phyloP scores from a whole-genome alignment of 2,329 filamentous ascomycete genomes.

The Colletotrichum sidae region DNA sequence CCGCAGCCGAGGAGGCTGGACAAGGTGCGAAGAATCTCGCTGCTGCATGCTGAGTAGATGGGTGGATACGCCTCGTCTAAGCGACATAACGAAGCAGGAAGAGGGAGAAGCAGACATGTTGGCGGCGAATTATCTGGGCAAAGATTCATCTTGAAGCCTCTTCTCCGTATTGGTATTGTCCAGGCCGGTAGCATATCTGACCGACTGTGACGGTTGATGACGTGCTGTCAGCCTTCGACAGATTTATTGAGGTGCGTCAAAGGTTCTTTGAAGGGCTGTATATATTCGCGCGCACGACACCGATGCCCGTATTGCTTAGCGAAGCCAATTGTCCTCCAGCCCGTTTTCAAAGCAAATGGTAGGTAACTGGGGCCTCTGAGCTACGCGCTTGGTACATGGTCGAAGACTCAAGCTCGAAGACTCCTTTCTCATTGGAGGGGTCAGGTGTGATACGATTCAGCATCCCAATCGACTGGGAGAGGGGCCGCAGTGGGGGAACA shows the following conservation, averaged over 20 bases:
- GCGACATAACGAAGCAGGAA: conserved; percentile 4
- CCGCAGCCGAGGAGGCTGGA: conserved; percentile 12
- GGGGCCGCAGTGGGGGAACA: conserved; percentile 23
- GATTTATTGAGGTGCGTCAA: no score
- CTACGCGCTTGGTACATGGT: no score
- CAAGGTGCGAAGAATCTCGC: conserved; percentile 1
- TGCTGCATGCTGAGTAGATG: background rate
- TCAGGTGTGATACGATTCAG: conserved; percentile 34
- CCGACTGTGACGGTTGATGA: background rate
- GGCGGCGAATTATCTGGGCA: no score
- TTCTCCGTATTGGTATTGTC: background rate
- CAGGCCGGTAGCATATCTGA: background rate
- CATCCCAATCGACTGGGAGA: conserved; percentile 33
- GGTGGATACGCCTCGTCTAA: conserved; percentile 10
- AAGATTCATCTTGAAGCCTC: background rate
- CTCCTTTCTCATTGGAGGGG: conserved; percentile 15
- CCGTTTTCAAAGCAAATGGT: background rate
- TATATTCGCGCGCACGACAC: no score
- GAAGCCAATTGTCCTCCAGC: conserved; percentile 5
- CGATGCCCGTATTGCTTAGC: no score
- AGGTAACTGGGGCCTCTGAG: no score
- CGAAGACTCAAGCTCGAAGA: background rate
- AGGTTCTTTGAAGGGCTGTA: no score
- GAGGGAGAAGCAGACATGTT: no score
- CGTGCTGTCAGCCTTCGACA: background rate